Percentiles rank a stretch among this genome's conserved stretches.
Evolutionary conservation across 2,329 filamentous ascomycete genomes (phyloP).

Genomic region (Sporothrix brasiliensis): DNA sequence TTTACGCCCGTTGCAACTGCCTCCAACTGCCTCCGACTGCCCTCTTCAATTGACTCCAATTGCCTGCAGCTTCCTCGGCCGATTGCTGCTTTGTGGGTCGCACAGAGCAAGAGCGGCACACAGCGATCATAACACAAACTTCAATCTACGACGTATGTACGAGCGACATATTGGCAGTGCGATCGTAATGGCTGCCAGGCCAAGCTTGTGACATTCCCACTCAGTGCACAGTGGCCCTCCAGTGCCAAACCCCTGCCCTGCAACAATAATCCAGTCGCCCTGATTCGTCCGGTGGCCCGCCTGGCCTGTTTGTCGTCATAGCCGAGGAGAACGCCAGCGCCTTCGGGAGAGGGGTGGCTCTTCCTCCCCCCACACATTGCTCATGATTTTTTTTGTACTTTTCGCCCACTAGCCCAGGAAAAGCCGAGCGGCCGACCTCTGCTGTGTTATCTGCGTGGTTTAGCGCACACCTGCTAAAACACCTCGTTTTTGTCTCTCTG

Average conservation of each 20-base stretch:
- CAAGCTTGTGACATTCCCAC: slow-evolving; percentile 32
- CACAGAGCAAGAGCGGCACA: slow-evolving; percentile 14
- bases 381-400: neutral
- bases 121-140: neutral
- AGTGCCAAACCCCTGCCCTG: slow-evolving; percentile 24
- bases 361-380: slow-evolving; percentile 29
- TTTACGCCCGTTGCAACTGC: neutral
- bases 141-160: neutral
- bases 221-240: slow-evolving; percentile 1
- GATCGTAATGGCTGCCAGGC: slow-evolving; percentile 2
- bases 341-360: slow-evolving; percentile 29
- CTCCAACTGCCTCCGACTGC: neutral
- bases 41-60: neutral
- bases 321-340: slow-evolving; percentile 37
- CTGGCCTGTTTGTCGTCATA: slow-evolving; percentile 39
- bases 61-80: slow-evolving; percentile 25
- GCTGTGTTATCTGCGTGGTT: slow-evolving; percentile 33
- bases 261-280: slow-evolving; percentile 38
- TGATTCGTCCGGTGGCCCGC: slow-evolving; percentile 40
- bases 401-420: slow-evolving; percentile 34
- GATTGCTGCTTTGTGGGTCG: slow-evolving; percentile 27
- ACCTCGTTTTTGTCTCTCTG: slow-evolving; percentile 38
- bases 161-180: slow-evolving; percentile 11
- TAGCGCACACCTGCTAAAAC: slow-evolving; percentile 40
- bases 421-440: slow-evolving; percentile 30